Conservation (phyloP, 306 rosid genomes). For the Datisca glomerata region DNA sequence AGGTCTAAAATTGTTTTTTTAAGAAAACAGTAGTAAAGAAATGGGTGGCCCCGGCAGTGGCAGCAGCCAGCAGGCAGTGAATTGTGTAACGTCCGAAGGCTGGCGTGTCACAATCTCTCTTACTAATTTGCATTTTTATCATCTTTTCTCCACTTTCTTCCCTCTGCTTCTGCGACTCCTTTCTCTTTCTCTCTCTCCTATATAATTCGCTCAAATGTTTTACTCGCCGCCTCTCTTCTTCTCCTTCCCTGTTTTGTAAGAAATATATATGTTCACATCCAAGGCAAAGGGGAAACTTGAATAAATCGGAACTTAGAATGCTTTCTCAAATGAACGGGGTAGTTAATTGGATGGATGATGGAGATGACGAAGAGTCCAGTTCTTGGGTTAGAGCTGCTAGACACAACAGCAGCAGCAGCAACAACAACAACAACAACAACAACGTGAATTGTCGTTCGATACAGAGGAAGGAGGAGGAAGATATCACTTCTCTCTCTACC, state of each 20-base stretch:
- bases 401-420: slow-evolving; percentile 12
- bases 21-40: too few species aligned
- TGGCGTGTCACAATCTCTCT: too few species aligned
- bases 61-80: not conserved
- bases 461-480: slow-evolving; percentile 29
- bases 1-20: too few species aligned
- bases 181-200: not conserved
- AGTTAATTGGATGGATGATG: slow-evolving; percentile 39
- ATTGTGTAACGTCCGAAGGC: not conserved
- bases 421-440: slow-evolving; percentile 1
- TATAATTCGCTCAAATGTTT: not conserved
- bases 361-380: slow-evolving; percentile 29
- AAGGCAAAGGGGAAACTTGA: not conserved
- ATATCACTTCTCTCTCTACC: slow-evolving; percentile 37
- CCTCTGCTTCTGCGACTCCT: slow-evolving; percentile 1
- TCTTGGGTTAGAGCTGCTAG: slow-evolving; percentile 55
- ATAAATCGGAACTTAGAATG: not conserved
- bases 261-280: not conserved
- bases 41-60: too few species aligned
- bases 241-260: not conserved
- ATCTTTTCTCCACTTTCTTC: not conserved
- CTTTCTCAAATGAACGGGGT: slow-evolving; percentile 16
- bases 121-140: not conserved
- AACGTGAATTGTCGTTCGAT: slow-evolving; percentile 7
- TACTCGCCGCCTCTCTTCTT: not conserved